Base-by-base conservation (phyloP, 306 rosid species). In the Sphenostylis stenocarpa region DNA sequence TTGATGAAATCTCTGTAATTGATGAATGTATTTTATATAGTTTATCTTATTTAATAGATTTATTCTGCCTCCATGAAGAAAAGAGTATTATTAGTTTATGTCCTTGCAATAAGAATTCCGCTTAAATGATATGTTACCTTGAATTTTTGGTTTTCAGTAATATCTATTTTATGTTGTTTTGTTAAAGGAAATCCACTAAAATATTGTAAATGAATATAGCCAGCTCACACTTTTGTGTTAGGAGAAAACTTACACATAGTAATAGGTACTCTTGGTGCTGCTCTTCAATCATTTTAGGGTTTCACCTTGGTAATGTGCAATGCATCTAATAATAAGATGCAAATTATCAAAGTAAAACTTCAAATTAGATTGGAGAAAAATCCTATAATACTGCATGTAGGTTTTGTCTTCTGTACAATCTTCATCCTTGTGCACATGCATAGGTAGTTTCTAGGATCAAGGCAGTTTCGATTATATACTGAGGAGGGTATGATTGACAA, bases 1-100 rank as follows among this genome's bases (percentile, higher is more conserved):
- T 82, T 70, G 69, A 63, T 62, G 63, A 33, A 45, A 23, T 44
- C 74, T 53, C 31, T 38, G 43, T 75, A 49, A 49, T 48, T 47
- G 67, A 19, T 34, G 49, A 38, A 60, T 60, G 55, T 20, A n/a
- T n/a, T 43, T 56, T 15, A 11, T 31, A 3, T 52, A 12, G 15
- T 17, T 71, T 61, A 31, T 63, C 4, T 43, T 57, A 12, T 58
- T 58, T 43, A 43, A 5, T 17, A 6, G 39, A 20, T 3, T 2
- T 29, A 15, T 73, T 41, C 33, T 56, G 26, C 67, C 39, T 15
- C 14, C 67, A 9, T 39, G 63, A 52, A 33, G 43, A 9, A 9
- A 38, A 49, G 47, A 14, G 20, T 29, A 31, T 70, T 47, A 3
- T 7, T 14, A 21, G 6, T 21, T 34, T 47, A 47, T n/a, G 17